These are phyloP conservation scores for Cyberlindnera maritima DNA, from an alignment of 805 yeast genomes.

Conservation along the genomic window DNA sequence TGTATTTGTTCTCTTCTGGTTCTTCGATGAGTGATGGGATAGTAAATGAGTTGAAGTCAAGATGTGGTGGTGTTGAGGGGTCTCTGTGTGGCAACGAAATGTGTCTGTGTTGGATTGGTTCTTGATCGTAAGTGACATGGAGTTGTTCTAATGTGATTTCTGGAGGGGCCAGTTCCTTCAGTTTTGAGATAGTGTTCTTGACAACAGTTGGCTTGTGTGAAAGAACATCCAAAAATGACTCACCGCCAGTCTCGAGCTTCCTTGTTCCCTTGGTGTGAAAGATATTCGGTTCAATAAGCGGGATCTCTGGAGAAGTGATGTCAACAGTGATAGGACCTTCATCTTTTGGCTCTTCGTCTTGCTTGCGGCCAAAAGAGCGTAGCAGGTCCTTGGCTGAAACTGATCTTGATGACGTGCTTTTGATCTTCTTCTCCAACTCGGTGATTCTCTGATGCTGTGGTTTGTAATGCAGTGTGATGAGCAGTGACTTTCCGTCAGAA, in stretches of 20 bases:
- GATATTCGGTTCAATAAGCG: background rate
- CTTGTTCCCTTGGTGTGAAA: background rate
- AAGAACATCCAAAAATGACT: constrained; percentile 14
- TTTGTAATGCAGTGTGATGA: constrained; percentile 21
- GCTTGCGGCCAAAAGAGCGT: constrained; percentile 9
- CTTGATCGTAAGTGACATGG: constrained; percentile 15
- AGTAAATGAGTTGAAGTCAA: constrained; percentile 1
- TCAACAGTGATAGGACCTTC: constrained; percentile 1
- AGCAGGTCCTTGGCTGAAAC: constrained; percentile 22
- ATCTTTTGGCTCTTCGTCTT: background rate
- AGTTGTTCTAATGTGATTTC: constrained; percentile 9
- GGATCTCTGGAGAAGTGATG: background rate
- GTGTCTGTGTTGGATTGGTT: background rate
- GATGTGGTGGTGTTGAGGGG: background rate
- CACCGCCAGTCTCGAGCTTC: constrained; percentile 4
- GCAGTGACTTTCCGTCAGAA: constrained; percentile 1
- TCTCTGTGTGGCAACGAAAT: background rate
- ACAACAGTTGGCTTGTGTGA: constrained; percentile 2
- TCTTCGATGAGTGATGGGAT: background rate
- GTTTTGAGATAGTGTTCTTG: constrained; percentile 21
- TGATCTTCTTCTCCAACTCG: constrained; percentile 25
- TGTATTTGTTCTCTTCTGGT: background rate
- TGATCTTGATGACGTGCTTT: constrained; percentile 9
- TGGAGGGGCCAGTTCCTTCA: constrained; percentile 20
- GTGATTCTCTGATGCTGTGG: constrained; percentile 17